Base-by-base conservation (phyloP, 768 basidiomycete species). In the Hygrocybe coccinea region DNA sequence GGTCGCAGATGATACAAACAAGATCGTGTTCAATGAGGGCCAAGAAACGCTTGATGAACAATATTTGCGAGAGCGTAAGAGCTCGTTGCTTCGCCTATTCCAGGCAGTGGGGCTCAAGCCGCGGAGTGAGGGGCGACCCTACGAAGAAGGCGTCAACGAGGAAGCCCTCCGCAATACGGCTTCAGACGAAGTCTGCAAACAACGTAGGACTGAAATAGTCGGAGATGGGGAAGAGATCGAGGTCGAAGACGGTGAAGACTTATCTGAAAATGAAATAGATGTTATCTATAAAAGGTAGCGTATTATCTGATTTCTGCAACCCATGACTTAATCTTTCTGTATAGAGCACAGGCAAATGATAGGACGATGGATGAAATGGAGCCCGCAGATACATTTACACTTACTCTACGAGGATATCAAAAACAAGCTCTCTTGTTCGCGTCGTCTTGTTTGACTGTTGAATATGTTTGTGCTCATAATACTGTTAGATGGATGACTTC, bases 261-360 rank as follows among this genome's bases (percentile, higher is more conserved):
- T 95, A 46, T 83, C 84, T 7, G 86, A 89, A 57, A 85, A 87
- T 62, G 87, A 95, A 60, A 72, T 97, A 52, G 82, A 88, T 61
- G 67, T 84, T 44, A 95, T 97, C 38, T 97, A 94, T 64, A 83
- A 83, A 65, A 90, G 81, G 93, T 94, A 57, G 54, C 72, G 44
- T 14, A 21, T 5, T 44, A n/a, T 41, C 19, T 37, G 39, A n/a
- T 29, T 35, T 54, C 12, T 37, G 15, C 29, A 25, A 25, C 37
- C 25, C 22, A 15, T 59, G 55, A 60, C 34, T 58, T 49, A 49
- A 36, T 57, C 17, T 21, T 62, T 19, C 22, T 12, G 47, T 19
- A 45, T 38, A 95, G 94, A 65, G 95, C 95, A 1, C 92, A 94
- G 66, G 79, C 79, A 62, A 80, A 91, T 57, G 95, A 97, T 65